phyloP scores from a whole-genome alignment of 129 eudicot genomes.

The Deinandra increscens region DNA sequence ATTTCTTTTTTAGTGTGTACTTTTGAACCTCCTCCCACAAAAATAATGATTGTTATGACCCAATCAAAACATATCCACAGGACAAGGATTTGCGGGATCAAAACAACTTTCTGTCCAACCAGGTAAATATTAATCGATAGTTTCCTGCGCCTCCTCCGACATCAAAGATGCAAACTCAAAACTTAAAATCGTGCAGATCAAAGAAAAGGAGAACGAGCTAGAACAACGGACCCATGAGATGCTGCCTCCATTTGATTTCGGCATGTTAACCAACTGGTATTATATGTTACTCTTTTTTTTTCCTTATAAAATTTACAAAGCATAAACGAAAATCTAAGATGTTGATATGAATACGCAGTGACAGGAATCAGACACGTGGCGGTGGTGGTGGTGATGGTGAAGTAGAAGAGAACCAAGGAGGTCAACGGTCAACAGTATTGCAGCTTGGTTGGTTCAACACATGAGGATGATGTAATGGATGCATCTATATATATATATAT shows the following conservation, averaged over 20 bases:
- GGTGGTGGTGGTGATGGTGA: slow-evolving; percentile 37
- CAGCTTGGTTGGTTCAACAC: slow-evolving; percentile 64
- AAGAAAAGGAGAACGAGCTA: slow-evolving; percentile 50
- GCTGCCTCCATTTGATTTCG: slow-evolving; percentile 35
- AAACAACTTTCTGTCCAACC: slow-evolving; percentile 53
- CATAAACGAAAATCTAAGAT: not conserved
- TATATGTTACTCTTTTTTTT: not conserved
- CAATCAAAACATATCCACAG: slow-evolving; percentile 31
- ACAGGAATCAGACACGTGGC: slow-evolving; percentile 22
- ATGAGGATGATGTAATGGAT: slow-evolving; percentile 13
- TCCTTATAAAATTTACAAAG: not conserved
- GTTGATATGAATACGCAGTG: slow-evolving; percentile 30
- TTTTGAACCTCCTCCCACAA: too few relatives aligned
- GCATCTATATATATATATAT: not conserved
- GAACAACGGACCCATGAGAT: slow-evolving; percentile 36
- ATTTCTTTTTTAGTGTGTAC: too few relatives aligned
- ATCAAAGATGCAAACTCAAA: not conserved
- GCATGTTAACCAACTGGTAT: slow-evolving; percentile 42
- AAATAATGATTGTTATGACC: not conserved
- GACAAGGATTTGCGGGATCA: slow-evolving; percentile 79
- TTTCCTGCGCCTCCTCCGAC: not conserved
- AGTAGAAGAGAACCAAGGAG: slow-evolving; percentile 38
- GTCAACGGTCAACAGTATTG: slow-evolving; percentile 27
- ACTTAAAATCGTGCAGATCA: slow-evolving; percentile 35
- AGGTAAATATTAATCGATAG: slow-evolving; percentile 38